Percentiles rank a stretch among this genome's conserved stretches.
Evolutionary conservation across 306 rosid species (phyloP).

Genomic region (Quercus mongolica): DNA sequence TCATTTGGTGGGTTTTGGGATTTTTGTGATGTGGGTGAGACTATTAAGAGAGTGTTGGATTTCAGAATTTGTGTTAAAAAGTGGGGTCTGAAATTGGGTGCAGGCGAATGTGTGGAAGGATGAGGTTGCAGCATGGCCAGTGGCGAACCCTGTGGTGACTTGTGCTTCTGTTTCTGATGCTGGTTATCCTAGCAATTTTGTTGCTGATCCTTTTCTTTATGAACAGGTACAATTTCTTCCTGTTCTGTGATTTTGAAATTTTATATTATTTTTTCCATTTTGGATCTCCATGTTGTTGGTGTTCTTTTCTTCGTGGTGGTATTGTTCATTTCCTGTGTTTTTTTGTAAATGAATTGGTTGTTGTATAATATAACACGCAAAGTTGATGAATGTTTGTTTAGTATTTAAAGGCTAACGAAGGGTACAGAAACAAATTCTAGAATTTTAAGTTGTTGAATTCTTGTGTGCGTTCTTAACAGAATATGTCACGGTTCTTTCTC

Average conservation of each 20-base stretch:
- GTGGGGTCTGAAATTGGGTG: slow-evolving; percentile 29
- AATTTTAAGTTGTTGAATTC: too few species aligned
- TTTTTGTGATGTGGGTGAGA: not conserved
- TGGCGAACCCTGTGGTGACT: slow-evolving; percentile 88
- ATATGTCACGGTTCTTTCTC: not conserved
- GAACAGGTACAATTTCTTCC: slow-evolving; percentile 53
- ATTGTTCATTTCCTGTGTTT: not conserved
- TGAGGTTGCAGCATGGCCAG: slow-evolving; percentile 89
- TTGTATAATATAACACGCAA: not conserved
- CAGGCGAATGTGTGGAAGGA: slow-evolving; percentile 72
- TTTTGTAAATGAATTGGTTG: not conserved
- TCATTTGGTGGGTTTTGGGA: not conserved
- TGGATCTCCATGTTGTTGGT: not conserved
- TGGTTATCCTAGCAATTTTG: slow-evolving; percentile 94
- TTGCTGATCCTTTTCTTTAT: slow-evolving; percentile 93
- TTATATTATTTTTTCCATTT: not conserved
- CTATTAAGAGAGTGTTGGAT: not conserved
- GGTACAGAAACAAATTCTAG: not conserved
- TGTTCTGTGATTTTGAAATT: not conserved
- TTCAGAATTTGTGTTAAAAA: slow-evolving; percentile 4
- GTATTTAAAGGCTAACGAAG: not conserved
- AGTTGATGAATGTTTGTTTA: not conserved
- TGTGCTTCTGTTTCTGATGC: slow-evolving; percentile 93
- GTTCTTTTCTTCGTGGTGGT: not conserved
- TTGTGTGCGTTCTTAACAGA: not conserved